These are phyloP conservation scores for Candida buenavistaensis DNA, from an alignment of 1,139 yeast species.

Conservation along the genomic window DNA sequence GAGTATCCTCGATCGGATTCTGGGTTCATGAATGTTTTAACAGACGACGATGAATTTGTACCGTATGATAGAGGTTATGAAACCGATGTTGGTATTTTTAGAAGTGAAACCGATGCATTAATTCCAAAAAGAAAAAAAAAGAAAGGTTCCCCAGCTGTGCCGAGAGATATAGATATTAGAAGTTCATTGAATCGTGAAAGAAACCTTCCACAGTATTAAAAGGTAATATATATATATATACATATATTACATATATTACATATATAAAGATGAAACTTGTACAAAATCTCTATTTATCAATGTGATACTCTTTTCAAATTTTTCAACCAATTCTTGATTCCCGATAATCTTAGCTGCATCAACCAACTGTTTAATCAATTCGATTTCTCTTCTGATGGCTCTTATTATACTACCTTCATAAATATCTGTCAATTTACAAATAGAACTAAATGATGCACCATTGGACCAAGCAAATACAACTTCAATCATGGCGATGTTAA, in stretches of 20 bases:
- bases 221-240: not conserved
- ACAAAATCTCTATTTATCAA: conserved; percentile 94
- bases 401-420: conserved; percentile 96
- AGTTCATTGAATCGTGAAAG: conserved; percentile 33
- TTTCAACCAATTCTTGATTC: conserved; percentile 76
- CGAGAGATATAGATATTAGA: conserved; percentile 24
- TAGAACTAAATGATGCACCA: conserved; percentile 93
- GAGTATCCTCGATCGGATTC: conserved; percentile 24
- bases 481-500: conserved; percentile 93
- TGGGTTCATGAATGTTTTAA: conserved; percentile 41
- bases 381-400: conserved; percentile 91
- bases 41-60: conserved; percentile 23
- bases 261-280: conserved; percentile 90
- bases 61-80: conserved; percentile 44
- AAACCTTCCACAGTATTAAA: no score
- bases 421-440: conserved; percentile 98
- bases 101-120: conserved; percentile 34
- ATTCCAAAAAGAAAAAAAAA: conserved; percentile 25
- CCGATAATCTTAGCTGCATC: conserved; percentile 94
- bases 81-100: conserved; percentile 42
- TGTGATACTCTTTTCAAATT: conserved; percentile 84
- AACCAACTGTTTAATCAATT: conserved; percentile 84
- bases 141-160: conserved; percentile 19
- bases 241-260: conserved; percentile 28
- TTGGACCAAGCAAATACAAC: conserved; percentile 96